These are phyloP conservation scores for Talaromyces trachyspermus DNA, from an alignment of 495 filamentous ascomycete genomes.

Conservation along the genomic window DNA sequence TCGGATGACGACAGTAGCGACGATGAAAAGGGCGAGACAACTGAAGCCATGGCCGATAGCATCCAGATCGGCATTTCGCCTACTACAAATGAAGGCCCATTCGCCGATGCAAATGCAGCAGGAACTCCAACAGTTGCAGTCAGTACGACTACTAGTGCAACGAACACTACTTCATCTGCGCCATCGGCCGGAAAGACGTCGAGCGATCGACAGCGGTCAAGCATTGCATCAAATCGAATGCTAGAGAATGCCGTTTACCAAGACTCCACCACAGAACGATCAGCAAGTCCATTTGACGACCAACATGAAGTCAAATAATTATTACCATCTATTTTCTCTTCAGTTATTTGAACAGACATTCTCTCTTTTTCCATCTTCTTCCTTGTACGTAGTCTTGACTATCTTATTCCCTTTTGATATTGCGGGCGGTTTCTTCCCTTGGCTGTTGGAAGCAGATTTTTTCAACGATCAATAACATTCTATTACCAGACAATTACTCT, in stretches of 20 bases:
- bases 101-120: slow-evolving; percentile 43
- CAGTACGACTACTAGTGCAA: background rate
- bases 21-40: slow-evolving; percentile 3
- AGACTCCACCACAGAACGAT: slow-evolving; percentile 10
- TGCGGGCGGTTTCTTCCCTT: too few relatives aligned
- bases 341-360: too few relatives aligned
- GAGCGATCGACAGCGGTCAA: slow-evolving; percentile 14
- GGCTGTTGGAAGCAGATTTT: too few relatives aligned
- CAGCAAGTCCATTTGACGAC: slow-evolving; percentile 39
- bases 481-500: too few relatives aligned
- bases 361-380: too few relatives aligned
- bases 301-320: slow-evolving; percentile 51
- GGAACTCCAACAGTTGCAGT: slow-evolving; percentile 3
- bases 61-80: slow-evolving; percentile 22
- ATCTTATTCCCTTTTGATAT: too few relatives aligned
- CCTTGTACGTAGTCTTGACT: too few relatives aligned
- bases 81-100: slow-evolving; percentile 46
- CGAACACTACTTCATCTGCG: background rate
- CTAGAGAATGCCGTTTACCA: slow-evolving; percentile 15
- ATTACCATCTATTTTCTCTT: too few relatives aligned
- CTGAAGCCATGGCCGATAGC: slow-evolving; percentile 1
- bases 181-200: background rate
- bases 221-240: slow-evolving; percentile 16
- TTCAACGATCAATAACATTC: too few relatives aligned
- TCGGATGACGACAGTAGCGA: slow-evolving; percentile 30